Base-by-base conservation (phyloP, 2,329 filamentous ascomycete genomes). In the Capronia coronata region DNA sequence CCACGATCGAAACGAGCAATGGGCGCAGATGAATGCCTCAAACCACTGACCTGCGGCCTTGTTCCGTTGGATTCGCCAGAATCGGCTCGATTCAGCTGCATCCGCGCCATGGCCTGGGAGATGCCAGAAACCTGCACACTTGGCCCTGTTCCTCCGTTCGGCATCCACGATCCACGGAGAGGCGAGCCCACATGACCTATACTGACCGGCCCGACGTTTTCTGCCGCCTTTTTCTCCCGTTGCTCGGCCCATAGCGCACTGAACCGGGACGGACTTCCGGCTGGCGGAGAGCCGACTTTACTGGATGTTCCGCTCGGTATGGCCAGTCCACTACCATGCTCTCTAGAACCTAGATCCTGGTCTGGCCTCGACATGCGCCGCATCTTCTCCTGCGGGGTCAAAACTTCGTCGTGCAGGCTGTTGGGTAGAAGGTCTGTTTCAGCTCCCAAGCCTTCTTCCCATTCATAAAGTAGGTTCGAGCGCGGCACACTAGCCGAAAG, bases 371-470 rank as follows among this genome's bases (percentile, higher is more conserved):
- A 82, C 45, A 79, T 72, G 14, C 79, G 73, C 39, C 79, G 73
- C 64, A 77, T 73, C 59, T 75, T 76, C 60, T 81, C 78, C 57
- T 81, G 77, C 0, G 79, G 79, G 0, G 77, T 80, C 27, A 83
- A 71, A 11, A 83, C 72, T 61, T 84, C 73, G 57, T 84, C 80
- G 55, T 80, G 78, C 39, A 84, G 66, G 48, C 75, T 79, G 22
- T 75, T 85, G 0, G 91, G 93, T 8, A 97, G 75, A 61, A 93
- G 87, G 62, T 94, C 89, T 62, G 94, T 90, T 65, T 94, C 87
- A 61, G 93, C 91, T 23, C 84, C 79, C 62, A 94, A 93, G 32
- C 70, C 68, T 48, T 82, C 68, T 63, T 82, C 68, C 73, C 78
- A 81, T 44, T 82, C 78, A 57, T 81, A 77, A 48, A 59, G 51